Evolutionary conservation across 1,284 basidiomycete species (phyloP), one percentile per base, ranked within the genome.

Genomic region (Malassezia sp.): DNA sequence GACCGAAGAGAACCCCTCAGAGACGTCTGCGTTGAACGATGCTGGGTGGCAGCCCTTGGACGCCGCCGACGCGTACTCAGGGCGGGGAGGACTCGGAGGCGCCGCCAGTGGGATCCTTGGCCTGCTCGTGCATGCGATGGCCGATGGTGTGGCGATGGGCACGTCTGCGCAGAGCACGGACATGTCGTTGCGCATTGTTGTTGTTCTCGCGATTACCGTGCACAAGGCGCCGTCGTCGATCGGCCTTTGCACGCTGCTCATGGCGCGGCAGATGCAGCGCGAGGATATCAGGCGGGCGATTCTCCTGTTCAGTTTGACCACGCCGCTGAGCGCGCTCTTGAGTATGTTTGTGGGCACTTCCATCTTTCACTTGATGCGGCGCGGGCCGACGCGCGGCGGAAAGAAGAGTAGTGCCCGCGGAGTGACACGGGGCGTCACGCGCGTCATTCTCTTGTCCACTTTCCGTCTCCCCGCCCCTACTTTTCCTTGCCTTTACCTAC

Each of bases 151-250:
- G 10, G 66, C 66, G 4, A 61, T 69, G 60, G 66, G 66, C 9
- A 63, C 66, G 2, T 55, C 53, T 10, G 53, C 59, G 5, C 54
- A 50, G 27, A 59, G 54, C 29, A 39, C 42, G 18, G 59, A 66
- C 29, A 35, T 51, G 28, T 56, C 56, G 30, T 49, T 67, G 34
- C 63, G 59, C 18, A 48, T 64, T 37, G 54, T 69, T 22, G 64
- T 69, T 5, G 52, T 63, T 18, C 33, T 65, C 5, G 66, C 66
- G 26, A 63, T 69, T 42, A 60, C 67, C 55, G 54, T 69, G 17
- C 66, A 69, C 57, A 69, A 69, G 39, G 64, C 64, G n/a, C 66
- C 66, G 1, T 61, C 66, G 1, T 57, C 64, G 0, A 57, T 69
- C 38, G 66, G 66, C 0, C 49, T 67, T 4, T 67, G 64, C 36